Percentiles rank a stretch among this genome's conserved stretches.
Evolutionary conservation across 352 stramenopile species (phyloP).

Genomic region (Pythium scleroteichum): DNA sequence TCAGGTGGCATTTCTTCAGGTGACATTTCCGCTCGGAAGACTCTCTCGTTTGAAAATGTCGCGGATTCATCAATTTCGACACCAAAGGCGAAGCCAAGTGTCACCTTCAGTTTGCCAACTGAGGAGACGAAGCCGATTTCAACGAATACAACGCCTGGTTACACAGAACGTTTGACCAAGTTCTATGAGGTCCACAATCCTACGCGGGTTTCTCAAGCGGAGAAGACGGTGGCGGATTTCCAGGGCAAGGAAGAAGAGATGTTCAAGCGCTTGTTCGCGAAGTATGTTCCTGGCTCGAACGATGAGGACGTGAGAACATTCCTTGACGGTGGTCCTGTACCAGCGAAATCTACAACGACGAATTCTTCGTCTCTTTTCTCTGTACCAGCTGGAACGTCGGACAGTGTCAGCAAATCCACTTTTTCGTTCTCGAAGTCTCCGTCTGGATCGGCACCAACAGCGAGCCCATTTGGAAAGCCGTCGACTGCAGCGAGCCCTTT

Average conservation of each 20-base stretch:
- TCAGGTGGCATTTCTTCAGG: constrained; percentile 5
- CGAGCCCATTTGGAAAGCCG: constrained; percentile 35
- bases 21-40: constrained; percentile 11
- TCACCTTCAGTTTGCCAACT: constrained; percentile 17
- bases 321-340: constrained; percentile 50
- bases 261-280: constrained; percentile 59
- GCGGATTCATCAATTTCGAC: constrained; percentile 6
- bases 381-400: not conserved
- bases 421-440: constrained; percentile 21
- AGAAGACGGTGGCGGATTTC: constrained; percentile 57
- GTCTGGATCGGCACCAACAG: constrained; percentile 17
- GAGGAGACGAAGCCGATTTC: not conserved
- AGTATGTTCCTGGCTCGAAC: constrained; percentile 58
- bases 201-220: constrained; percentile 41
- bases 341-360: constrained; percentile 35
- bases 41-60: constrained; percentile 23
- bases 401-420: not conserved
- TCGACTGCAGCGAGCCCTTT: constrained; percentile 12
- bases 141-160: constrained; percentile 28
- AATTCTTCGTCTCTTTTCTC: constrained; percentile 8
- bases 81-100: constrained; percentile 21
- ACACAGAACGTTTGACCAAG: constrained; percentile 49
- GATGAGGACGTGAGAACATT: constrained; percentile 66
- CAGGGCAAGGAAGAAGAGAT: constrained; percentile 59
- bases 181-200: constrained; percentile 74